These are phyloP conservation scores for Clavariopsis aquatica DNA, from an alignment of 495 filamentous ascomycete genomes.

Conservation along the genomic window DNA sequence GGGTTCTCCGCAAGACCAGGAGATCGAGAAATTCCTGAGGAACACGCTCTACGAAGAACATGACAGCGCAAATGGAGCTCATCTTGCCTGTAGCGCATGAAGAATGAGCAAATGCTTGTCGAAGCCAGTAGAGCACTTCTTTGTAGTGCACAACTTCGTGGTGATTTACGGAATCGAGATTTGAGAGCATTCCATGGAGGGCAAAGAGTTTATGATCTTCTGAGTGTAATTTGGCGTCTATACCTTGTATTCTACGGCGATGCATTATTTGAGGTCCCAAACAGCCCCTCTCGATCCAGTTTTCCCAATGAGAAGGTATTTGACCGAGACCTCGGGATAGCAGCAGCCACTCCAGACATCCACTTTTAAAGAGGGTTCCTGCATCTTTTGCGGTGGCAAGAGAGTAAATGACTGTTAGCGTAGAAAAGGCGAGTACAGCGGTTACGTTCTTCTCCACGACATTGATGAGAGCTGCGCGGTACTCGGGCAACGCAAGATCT, in stretches of 20 bases:
- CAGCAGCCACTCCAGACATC: not conserved
- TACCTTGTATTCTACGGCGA: slow-evolving; percentile 3
- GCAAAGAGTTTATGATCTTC: slow-evolving; percentile 21
- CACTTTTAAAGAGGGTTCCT: not conserved
- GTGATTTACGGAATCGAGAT: not conserved
- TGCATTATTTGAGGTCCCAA: slow-evolving; percentile 10
- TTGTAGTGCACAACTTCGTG: slow-evolving; percentile 15
- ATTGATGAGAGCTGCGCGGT: slow-evolving; percentile 13
- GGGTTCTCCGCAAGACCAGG: not conserved
- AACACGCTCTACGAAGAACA: slow-evolving; percentile 16
- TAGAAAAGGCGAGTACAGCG: slow-evolving; percentile 22
- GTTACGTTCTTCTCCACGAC: slow-evolving; percentile 16
- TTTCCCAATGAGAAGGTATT: slow-evolving; percentile 10
- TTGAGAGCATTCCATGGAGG: slow-evolving; percentile 11
- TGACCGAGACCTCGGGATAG: not conserved
- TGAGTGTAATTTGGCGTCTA: slow-evolving; percentile 23
- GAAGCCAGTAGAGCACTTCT: slow-evolving; percentile 19
- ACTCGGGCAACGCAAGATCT: slow-evolving; percentile 26
- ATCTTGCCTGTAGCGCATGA: not conserved
- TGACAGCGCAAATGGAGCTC: slow-evolving; percentile 9
- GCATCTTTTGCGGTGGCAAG: slow-evolving; percentile 21
- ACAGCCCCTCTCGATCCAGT: slow-evolving; percentile 10
- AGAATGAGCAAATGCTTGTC: slow-evolving; percentile 24
- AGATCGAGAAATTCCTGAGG: slow-evolving; percentile 17
- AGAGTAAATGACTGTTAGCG: slow-evolving; percentile 18